Evolutionary conservation across 129 eudicot genomes (phyloP), one percentile per base, ranked within the genome.

Genomic region (Cynara cardunculus): DNA sequence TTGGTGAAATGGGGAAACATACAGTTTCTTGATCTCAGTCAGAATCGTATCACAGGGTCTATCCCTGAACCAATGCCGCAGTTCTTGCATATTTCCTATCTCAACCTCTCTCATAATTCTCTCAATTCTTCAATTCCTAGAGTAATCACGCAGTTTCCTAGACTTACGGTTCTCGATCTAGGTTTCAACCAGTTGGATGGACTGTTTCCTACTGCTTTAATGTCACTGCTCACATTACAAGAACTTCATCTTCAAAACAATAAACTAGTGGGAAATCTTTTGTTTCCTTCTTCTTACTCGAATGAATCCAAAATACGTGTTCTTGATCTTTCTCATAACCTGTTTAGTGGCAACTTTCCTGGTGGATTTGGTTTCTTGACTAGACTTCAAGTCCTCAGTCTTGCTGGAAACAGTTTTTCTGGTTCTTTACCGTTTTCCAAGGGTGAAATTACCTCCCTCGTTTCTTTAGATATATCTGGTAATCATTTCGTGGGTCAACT

Each of bases 1-100:
- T 49, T 89, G 84, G 82, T 84, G 25, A 95, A 95, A 86, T 95
- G 99, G 99, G 97, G 89, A 22, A 90, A 92, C 82, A 79, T 95
- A 32, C 95, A 92, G 84, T 72, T 80, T 73, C 97, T 92, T 77
- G 97, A 95, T 78, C 97, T 95, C 30, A 95, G 97, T 49, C 95
- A 84, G 32, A 95, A 95, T 74, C 90, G 44, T 2, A 84, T 95
- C 84, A 74, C 89, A 13, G 99, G 99, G 56, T 7, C 87, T 72
- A 89, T 95, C 75, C 99, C 99, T n/a, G 93, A 89, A 82, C 87
- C 76, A 24, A 90, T 97, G 4, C 89, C 93, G 21, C 97, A 90
- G 22, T 95, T 95, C 83, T 76, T 92, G 79, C 93, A 94, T 32
- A 78, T 95, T 39, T 90, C 91, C 81, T 80, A 85, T 82, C 93